A percentile compares a stretch with the other conserved stretches of the same genome.
Conservation (phyloP, 257 asterid species). For the Primulina eburnea region DNA sequence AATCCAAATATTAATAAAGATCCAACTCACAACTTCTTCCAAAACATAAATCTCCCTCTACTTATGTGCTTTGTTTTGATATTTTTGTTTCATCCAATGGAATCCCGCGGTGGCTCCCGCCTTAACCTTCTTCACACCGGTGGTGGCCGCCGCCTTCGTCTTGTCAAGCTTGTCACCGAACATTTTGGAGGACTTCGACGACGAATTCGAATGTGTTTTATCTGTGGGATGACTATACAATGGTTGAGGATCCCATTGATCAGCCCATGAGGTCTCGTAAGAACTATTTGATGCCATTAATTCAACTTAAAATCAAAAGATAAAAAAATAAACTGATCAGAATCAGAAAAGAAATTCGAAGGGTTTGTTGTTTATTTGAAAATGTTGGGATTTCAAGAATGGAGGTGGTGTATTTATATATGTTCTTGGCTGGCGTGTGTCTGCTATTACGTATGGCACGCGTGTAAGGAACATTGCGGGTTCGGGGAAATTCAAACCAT, state of each 20-base stretch:
- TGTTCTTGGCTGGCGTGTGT: background rate
- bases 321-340: background rate
- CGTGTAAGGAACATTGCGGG: constrained; percentile 1
- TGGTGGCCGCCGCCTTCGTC: constrained; percentile 53
- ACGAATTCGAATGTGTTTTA: constrained; percentile 17
- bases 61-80: constrained; percentile 49
- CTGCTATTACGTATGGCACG: background rate
- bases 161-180: constrained; percentile 46
- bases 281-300: constrained; percentile 40
- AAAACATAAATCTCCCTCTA: constrained; percentile 16
- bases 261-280: constrained; percentile 76
- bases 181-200: constrained; percentile 36
- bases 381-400: background rate
- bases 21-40: background rate
- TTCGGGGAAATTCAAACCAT: background rate
- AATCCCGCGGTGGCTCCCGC: constrained; percentile 64
- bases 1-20: background rate
- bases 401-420: constrained; percentile 2
- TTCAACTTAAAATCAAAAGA: background rate
- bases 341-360: background rate
- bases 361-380: background rate
- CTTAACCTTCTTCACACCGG: constrained; percentile 77
- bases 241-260: constrained; percentile 61
- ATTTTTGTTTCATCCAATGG: constrained; percentile 73
- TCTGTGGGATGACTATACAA: constrained; percentile 23